phyloP scores from a whole-genome alignment of 768 basidiomycete genomes.

The Amanita inopinata region DNA sequence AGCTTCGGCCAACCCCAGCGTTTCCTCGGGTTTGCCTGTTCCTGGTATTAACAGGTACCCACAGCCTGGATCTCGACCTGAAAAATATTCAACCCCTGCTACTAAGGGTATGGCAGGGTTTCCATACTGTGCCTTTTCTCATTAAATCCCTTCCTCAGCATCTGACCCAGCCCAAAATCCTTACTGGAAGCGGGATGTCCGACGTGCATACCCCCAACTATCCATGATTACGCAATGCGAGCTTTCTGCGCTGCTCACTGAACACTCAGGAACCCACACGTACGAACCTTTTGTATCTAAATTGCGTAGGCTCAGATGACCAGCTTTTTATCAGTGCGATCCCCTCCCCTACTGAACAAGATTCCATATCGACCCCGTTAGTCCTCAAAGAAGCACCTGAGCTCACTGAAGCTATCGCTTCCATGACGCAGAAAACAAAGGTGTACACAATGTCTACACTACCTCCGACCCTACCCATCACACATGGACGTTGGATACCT shows the following conservation, averaged over 20 bases:
- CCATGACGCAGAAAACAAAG: conserved; percentile 46
- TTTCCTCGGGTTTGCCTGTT: conserved; percentile 83
- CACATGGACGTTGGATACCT: conserved; percentile 69
- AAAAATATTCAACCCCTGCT: conserved; percentile 79
- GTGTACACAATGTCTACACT: conserved; percentile 54
- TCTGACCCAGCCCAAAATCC: conserved; percentile 84
- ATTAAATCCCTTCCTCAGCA: conserved; percentile 29
- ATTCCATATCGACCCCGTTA: neutral
- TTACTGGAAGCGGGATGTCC: conserved; percentile 95
- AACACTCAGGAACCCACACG: conserved; percentile 60
- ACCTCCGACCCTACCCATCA: conserved; percentile 64
- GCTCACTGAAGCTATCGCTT: conserved; percentile 63
- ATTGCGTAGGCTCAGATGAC: too few species aligned
- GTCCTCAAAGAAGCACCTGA: conserved; percentile 37
- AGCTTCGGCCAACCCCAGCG: conserved; percentile 79
- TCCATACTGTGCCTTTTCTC: neutral
- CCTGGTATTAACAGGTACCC: conserved; percentile 67
- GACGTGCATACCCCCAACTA: conserved; percentile 85
- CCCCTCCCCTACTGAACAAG: conserved; percentile 36
- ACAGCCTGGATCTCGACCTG: conserved; percentile 80
- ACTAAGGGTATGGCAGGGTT: conserved; percentile 56
- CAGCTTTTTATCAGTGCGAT: too few species aligned
- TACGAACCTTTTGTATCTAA: conserved; percentile 30
- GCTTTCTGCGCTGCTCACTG: conserved; percentile 70
- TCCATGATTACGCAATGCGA: conserved; percentile 82